Base-by-base conservation (phyloP, 1,284 basidiomycete species). In the Apiotrichum siamense region DNA sequence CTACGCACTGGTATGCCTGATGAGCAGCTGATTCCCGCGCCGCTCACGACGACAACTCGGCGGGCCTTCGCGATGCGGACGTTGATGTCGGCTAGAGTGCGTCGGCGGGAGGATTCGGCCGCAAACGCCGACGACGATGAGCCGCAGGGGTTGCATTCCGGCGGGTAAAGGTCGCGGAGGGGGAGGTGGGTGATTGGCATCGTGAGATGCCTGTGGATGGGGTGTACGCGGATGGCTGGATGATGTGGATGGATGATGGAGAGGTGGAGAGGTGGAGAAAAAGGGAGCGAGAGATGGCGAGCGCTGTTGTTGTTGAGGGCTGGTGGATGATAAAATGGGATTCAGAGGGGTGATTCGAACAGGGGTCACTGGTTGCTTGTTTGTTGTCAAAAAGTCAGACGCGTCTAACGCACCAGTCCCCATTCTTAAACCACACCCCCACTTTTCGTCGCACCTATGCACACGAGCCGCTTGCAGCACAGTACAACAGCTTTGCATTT, bases 1-100 rank as follows among this genome's bases (percentile, higher is more conserved):
- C n/a, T 5, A 76, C 85, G 63, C 65, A 93, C 90, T 7, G 91
- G 91, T 63, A 96, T 92, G 41, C 91, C 91, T 67, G 85, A 88
- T 23, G 87, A 88, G 70, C 90, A 94, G 27, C 88, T 92, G 52
- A 94, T 92, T 38, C 91, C 91, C 7, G 91, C 91, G 18, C 91
- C 91, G 37, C 87, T 88, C 58, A 94, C 85, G 7, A 92, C 82
- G 15, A 94, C 80, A 54, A 91, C 85, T 73, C 82, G 84, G 75
- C 85, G 89, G 72, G 82, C 82, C 74, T 87, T 91, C 17, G 84
- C 85, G 32, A 94, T 83, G 7, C 83, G 77, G 3, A 82, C 77
- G 11, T 88, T 88, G 36, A 93, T 72, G 47, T 83, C 83, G 7
- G 78, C 69, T 3, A 92, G 78, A 12, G 81, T 50, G 17, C 62